phyloP scores from a whole-genome alignment of 257 asterid genomes.

The Solanum bukasovii region DNA sequence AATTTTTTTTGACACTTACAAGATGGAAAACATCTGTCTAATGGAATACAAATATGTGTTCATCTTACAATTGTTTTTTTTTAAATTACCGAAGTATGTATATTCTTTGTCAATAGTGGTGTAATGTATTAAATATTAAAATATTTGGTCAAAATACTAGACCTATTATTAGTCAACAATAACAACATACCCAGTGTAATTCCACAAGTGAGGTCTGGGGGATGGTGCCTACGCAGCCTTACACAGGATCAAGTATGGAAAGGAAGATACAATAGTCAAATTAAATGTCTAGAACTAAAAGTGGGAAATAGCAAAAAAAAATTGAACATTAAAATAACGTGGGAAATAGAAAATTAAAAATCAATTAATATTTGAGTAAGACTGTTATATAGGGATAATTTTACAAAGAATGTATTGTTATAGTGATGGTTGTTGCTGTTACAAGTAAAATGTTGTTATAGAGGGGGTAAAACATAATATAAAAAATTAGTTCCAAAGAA shows the following conservation, averaged over 20 bases:
- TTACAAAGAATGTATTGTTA: neutral
- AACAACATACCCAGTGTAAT: neutral
- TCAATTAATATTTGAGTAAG: neutral
- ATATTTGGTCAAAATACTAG: neutral
- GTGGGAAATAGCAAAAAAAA: neutral
- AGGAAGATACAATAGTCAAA: neutral
- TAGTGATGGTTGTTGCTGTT: neutral
- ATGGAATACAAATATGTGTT: neutral
- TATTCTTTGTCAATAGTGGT: neutral
- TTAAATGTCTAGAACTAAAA: neutral
- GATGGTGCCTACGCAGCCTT: neutral
- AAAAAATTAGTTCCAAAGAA: neutral
- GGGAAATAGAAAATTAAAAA: neutral
- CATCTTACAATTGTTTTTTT: neutral
- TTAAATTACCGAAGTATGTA: neutral
- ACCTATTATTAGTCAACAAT: neutral
- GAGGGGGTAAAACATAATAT: neutral
- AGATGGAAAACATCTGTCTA: neutral
- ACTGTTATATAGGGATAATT: neutral
- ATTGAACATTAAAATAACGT: neutral
- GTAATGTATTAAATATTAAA: neutral
- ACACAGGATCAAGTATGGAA: neutral
- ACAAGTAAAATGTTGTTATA: neutral
- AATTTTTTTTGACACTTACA: neutral
- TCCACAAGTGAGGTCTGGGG: neutral